Conservation (phyloP, 441 rosid genomes). For the Syzygium malaccense region DNA sequence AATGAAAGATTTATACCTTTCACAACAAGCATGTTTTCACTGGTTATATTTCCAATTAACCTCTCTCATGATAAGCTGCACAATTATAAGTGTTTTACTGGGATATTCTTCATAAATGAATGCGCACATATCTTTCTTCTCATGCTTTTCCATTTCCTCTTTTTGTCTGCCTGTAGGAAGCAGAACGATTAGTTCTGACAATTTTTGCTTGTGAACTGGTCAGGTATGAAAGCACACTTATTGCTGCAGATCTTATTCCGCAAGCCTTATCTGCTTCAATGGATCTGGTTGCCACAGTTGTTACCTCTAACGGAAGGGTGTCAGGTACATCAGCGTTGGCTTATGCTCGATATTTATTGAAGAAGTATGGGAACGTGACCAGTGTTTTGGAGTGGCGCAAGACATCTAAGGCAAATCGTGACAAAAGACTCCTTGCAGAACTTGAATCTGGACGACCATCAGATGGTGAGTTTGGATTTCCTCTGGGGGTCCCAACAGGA, state of each 20-base stretch:
- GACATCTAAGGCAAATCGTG: conserved; percentile 58
- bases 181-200: not conserved
- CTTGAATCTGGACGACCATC: conserved; percentile 75
- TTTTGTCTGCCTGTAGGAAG: not conserved
- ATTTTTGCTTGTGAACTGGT: not conserved
- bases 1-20: not conserved
- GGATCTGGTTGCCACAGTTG: conserved; percentile 54
- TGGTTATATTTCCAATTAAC: not conserved
- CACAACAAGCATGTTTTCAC: not conserved
- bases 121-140: not conserved
- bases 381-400: conserved; percentile 94
- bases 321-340: conserved; percentile 61
- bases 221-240: conserved; percentile 90
- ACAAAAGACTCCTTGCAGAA: conserved; percentile 86
- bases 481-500: conserved; percentile 84
- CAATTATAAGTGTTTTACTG: not conserved
- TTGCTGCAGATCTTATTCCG: conserved; percentile 86
- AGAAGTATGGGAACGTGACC: conserved; percentile 63
- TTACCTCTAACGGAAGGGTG: conserved; percentile 66
- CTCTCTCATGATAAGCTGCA: not conserved
- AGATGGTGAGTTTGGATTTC: conserved; percentile 74
- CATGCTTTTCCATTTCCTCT: not conserved
- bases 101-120: not conserved
- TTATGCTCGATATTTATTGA: conserved; percentile 76
- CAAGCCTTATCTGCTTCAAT: conserved; percentile 70